Percentiles rank a stretch among this genome's conserved stretches.
phyloP scores from a whole-genome alignment of 179 eudicot genomes.

The Corrigiola litoralis region DNA sequence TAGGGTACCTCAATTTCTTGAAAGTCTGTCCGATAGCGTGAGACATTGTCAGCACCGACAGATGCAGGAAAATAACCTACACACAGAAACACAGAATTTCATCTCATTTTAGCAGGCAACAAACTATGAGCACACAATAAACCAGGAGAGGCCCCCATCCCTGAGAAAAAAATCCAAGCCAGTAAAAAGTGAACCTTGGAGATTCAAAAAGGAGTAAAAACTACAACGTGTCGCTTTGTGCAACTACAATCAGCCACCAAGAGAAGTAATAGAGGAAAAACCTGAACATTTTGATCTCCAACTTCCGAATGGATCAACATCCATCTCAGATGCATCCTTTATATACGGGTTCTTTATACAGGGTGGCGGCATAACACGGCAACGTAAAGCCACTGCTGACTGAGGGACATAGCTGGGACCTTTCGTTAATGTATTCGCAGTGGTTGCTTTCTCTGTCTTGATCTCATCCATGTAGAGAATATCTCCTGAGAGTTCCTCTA shows the following conservation, averaged over 20 bases:
- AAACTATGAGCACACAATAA: background rate
- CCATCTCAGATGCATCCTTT: slow-evolving; percentile 39
- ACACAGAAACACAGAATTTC: background rate
- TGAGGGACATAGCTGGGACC: slow-evolving; percentile 56
- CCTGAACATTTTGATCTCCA: slow-evolving; percentile 78
- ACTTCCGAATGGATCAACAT: slow-evolving; percentile 57
- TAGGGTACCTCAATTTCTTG: slow-evolving; percentile 73
- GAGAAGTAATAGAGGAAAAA: slow-evolving; percentile 20
- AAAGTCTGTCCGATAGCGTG: slow-evolving; percentile 75
- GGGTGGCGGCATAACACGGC: slow-evolving; percentile 97
- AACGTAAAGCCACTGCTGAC: slow-evolving; percentile 85
- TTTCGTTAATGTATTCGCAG: slow-evolving; percentile 24
- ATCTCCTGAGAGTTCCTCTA: slow-evolving; percentile 43
- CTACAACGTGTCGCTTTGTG: background rate
- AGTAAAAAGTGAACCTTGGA: background rate
- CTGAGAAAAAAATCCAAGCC: background rate
- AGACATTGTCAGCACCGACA: slow-evolving; percentile 51
- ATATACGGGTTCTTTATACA: slow-evolving; percentile 75
- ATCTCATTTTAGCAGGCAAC: background rate
- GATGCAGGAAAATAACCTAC: slow-evolving; percentile 48
- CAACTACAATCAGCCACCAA: background rate
- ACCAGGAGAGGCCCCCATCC: background rate
- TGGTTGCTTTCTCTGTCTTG: slow-evolving; percentile 24
- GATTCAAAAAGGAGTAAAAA: background rate
- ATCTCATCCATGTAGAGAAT: slow-evolving; percentile 31